Conservation (phyloP, 116 monocot genomes). For the Cymodocea nodosa region DNA sequence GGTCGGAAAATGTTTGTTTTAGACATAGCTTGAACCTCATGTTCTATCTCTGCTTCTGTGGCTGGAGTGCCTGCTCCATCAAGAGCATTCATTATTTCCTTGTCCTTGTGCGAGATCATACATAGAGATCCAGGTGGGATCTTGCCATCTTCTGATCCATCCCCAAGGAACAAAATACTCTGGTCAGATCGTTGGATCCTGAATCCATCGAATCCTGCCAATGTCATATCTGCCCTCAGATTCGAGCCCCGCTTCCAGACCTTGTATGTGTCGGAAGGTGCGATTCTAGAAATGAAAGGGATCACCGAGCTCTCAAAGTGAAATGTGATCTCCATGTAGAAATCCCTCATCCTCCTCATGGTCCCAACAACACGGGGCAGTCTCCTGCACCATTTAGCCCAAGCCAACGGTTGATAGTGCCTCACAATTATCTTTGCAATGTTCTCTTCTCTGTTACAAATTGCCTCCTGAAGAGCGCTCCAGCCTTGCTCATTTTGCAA, state of each 20-base stretch:
- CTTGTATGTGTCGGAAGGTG: constrained; percentile 95
- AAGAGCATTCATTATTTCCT: constrained; percentile 72
- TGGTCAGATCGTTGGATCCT: constrained; percentile 83
- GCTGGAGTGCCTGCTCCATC: constrained; percentile 50
- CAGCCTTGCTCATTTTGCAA: constrained; percentile 94
- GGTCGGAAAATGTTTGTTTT: constrained; percentile 81
- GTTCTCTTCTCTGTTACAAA: constrained; percentile 57
- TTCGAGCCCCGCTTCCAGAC: constrained; percentile 93
- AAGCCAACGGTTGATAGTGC: constrained; percentile 80
- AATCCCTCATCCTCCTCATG: constrained; percentile 83
- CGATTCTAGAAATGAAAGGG: constrained; percentile 81
- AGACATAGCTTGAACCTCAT: constrained; percentile 75
- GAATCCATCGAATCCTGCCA: constrained; percentile 89
- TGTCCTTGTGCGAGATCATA: constrained; percentile 83
- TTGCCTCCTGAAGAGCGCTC: constrained; percentile 91
- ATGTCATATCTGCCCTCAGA: constrained; percentile 85
- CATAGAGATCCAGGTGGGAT: constrained; percentile 56
- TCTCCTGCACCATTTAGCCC: constrained; percentile 95
- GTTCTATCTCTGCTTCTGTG: constrained; percentile 48
- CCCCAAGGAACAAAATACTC: constrained; percentile 72
- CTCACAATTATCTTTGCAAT: constrained; percentile 68
- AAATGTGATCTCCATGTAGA: constrained; percentile 91
- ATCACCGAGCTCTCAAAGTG: constrained; percentile 97
- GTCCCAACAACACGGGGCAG: constrained; percentile 63
- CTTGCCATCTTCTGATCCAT: constrained; percentile 51